phyloP scores from a whole-genome alignment of 2,329 filamentous ascomycete genomes.

The Aspergillus alliaceus region DNA sequence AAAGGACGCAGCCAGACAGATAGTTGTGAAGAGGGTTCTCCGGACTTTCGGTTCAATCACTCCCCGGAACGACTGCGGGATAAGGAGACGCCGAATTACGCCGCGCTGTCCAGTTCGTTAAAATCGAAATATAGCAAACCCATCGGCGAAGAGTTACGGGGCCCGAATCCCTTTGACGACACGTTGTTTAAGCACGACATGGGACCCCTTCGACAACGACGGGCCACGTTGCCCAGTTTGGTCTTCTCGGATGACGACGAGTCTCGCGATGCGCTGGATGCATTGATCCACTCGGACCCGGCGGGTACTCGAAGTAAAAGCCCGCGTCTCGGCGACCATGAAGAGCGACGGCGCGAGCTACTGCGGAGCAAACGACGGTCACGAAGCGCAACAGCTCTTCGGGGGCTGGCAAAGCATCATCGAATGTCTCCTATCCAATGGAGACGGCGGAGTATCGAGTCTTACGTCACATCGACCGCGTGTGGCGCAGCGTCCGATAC shows the following conservation, averaged over 20 bases:
- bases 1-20: slow-evolving; percentile 37
- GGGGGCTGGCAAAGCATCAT: slow-evolving; percentile 34
- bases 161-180: slow-evolving; percentile 19
- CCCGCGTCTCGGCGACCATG: slow-evolving; percentile 10
- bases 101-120: slow-evolving; percentile 25
- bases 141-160: slow-evolving; percentile 21
- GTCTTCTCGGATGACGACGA: slow-evolving; percentile 45
- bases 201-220: slow-evolving; percentile 30
- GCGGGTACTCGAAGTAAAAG: slow-evolving; percentile 6
- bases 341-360: slow-evolving; percentile 19
- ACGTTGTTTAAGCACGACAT: slow-evolving; percentile 22
- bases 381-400: slow-evolving; percentile 44
- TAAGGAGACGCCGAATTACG: slow-evolving; percentile 15
- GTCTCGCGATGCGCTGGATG: slow-evolving; percentile 30
- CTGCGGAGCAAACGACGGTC: slow-evolving; percentile 43
- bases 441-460: slow-evolving; percentile 43
- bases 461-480: slow-evolving; percentile 36
- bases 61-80: slow-evolving; percentile 6
- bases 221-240: slow-evolving; percentile 47
- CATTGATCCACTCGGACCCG: slow-evolving; percentile 21
- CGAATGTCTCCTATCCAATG: slow-evolving; percentile 43
- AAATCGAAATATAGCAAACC: slow-evolving; percentile 25
- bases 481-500: slow-evolving; percentile 31
- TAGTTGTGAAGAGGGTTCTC: slow-evolving; percentile 24
- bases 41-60: slow-evolving; percentile 20